phyloP scores from a whole-genome alignment of 352 stramenopile species.

The Pythium phragmiticola region DNA sequence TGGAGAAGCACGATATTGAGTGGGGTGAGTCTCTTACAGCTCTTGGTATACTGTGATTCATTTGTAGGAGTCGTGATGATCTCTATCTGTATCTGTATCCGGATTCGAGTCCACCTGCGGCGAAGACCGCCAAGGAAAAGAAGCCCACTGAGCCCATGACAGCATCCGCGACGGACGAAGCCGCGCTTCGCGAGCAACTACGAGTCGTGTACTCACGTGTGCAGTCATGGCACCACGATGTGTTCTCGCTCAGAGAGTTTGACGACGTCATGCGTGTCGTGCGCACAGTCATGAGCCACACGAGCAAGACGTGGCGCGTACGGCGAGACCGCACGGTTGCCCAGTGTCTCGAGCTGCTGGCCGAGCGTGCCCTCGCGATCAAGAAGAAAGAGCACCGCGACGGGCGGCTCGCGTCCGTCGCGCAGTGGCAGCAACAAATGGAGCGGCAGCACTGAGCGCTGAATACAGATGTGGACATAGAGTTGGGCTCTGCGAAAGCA shows the following conservation, averaged over 20 bases:
- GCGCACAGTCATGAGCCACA: conserved; percentile 7
- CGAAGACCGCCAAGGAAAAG: background rate
- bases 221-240: conserved; percentile 17
- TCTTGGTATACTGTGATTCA: too few species aligned
- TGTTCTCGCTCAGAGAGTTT: conserved; percentile 24
- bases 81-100: conserved; percentile 19
- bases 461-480: background rate
- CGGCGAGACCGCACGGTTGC: conserved; percentile 6
- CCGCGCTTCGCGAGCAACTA: background rate
- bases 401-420: conserved; percentile 9
- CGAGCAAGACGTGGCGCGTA: conserved; percentile 9
- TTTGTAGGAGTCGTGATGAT: conserved; percentile 14
- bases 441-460: background rate
- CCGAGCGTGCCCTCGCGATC: conserved; percentile 11
- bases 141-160: too few species aligned
- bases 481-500: too few species aligned
- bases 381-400: conserved; percentile 22
- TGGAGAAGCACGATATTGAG: too few species aligned
- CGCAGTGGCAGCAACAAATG: conserved; percentile 14
- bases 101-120: background rate
- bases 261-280: conserved; percentile 13
- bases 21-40: too few species aligned
- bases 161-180: background rate
- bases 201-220: background rate
- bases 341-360: conserved; percentile 7